Percentiles rank a stretch among this genome's conserved stretches.
Conservation (phyloP, 768 basidiomycete genomes). For the Podaxis sp. region DNA sequence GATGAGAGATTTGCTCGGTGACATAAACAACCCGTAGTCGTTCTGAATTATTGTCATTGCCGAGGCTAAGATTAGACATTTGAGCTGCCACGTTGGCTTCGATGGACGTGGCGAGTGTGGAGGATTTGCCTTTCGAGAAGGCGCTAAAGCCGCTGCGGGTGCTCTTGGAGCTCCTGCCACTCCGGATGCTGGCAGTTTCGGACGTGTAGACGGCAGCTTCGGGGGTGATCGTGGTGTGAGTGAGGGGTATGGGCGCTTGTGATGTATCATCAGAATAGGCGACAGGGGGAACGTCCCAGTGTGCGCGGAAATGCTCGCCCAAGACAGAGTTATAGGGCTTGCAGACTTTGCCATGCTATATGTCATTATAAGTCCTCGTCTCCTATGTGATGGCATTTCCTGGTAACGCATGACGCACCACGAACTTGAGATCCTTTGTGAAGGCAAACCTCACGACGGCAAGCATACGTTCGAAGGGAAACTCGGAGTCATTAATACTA, state of each 20-base stretch:
- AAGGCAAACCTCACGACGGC: slow-evolving; percentile 86
- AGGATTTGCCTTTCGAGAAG: slow-evolving; percentile 52
- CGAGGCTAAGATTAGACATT: slow-evolving; percentile 63
- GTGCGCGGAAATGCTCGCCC: slow-evolving; percentile 86
- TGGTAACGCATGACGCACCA: slow-evolving; percentile 51
- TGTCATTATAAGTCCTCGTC: slow-evolving; percentile 1
- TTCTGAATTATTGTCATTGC: slow-evolving; percentile 28
- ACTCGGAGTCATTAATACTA: slow-evolving; percentile 90
- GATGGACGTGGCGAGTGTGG: slow-evolving; percentile 48
- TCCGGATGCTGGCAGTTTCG: slow-evolving; percentile 61
- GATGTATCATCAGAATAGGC: slow-evolving; percentile 47
- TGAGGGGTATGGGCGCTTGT: slow-evolving; percentile 45
- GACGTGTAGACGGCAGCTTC: slow-evolving; percentile 26
- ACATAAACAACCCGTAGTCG: slow-evolving; percentile 72
- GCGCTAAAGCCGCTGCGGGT: slow-evolving; percentile 56
- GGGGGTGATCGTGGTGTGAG: slow-evolving; percentile 32
- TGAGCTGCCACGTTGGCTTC: slow-evolving; percentile 50
- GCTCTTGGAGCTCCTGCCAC: slow-evolving; percentile 61
- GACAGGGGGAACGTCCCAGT: slow-evolving; percentile 79
- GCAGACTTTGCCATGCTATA: slow-evolving; percentile 85
- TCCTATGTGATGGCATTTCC: slow-evolving; percentile 6
- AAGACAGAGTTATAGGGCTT: slow-evolving; percentile 91
- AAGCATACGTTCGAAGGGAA: slow-evolving; percentile 95
- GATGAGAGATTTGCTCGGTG: slow-evolving; percentile 96
- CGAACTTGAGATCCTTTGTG: slow-evolving; percentile 92